Evolutionary conservation across 1,139 yeast species (phyloP).

Genomic region (Lodderomyces margitis): DNA sequence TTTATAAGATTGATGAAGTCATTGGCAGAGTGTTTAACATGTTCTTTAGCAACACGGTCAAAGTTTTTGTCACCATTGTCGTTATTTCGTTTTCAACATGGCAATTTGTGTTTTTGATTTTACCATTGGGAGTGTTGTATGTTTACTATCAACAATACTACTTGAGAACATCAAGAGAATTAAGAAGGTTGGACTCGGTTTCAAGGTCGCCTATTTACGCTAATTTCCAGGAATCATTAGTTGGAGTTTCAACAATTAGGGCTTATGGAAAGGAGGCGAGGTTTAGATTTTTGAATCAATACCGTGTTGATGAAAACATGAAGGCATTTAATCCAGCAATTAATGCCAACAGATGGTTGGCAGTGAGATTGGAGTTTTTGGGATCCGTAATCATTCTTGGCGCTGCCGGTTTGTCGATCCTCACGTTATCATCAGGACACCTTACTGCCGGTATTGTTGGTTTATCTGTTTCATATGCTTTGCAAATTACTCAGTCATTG

Average conservation of each 20-base stretch:
- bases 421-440: constrained; percentile 62
- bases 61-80: constrained; percentile 76
- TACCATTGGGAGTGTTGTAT: constrained; percentile 73
- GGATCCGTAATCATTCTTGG: constrained; percentile 86
- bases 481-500: constrained; percentile 87
- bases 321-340: constrained; percentile 92
- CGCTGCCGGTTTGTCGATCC: constrained; percentile 78
- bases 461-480: constrained; percentile 86
- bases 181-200: constrained; percentile 90
- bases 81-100: constrained; percentile 89
- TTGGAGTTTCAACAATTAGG: constrained; percentile 85
- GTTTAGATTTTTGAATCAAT: constrained; percentile 70
- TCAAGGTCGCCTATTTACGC: constrained; percentile 94
- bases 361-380: constrained; percentile 85
- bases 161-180: constrained; percentile 85
- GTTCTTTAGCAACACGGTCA: constrained; percentile 71
- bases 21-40: constrained; percentile 81
- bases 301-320: constrained; percentile 81
- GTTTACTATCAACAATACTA: constrained; percentile 86
- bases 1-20: constrained; percentile 86
- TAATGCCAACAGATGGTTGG: constrained; percentile 95
- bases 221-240: constrained; percentile 92
- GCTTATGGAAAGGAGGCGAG: constrained; percentile 80
- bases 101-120: constrained; percentile 69
- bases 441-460: constrained; percentile 91